Percentiles rank a stretch among this genome's conserved stretches.
phyloP scores from a whole-genome alignment of 2,329 filamentous ascomycete species.

The Harringtonia aguacate region DNA sequence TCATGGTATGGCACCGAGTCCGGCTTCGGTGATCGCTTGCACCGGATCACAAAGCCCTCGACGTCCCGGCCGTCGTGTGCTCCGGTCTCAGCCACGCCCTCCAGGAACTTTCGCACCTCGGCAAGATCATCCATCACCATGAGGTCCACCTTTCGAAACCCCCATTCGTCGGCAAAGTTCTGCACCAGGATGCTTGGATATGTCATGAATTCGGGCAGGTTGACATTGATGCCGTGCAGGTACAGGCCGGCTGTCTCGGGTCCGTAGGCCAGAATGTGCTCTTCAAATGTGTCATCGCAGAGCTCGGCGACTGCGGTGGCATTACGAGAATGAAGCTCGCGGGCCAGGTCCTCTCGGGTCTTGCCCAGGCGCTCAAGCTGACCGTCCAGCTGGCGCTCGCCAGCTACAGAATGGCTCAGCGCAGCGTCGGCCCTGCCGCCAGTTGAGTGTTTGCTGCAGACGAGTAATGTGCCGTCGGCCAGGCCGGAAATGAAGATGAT shows the following conservation, averaged over 20 bases:
- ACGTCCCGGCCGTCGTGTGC: conserved; percentile 86
- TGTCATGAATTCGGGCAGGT: conserved; percentile 83
- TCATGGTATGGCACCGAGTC: conserved; percentile 54
- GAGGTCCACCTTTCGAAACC: conserved; percentile 80
- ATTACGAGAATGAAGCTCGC: conserved; percentile 67
- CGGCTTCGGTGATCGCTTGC: conserved; percentile 52
- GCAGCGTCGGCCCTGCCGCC: conserved; percentile 62
- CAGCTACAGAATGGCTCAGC: conserved; percentile 73
- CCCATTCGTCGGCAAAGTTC: conserved; percentile 83
- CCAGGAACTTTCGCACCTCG: conserved; percentile 69
- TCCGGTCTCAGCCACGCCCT: conserved; percentile 76
- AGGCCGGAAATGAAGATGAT: conserved; percentile 95
- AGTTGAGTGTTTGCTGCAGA: conserved; percentile 99
- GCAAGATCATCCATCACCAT: conserved; percentile 64
- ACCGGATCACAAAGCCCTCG: conserved; percentile 93
- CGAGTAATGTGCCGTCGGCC: conserved; percentile 77
- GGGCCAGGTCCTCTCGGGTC: conserved; percentile 67
- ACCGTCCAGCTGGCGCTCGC: conserved; percentile 69
- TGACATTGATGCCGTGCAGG: conserved; percentile 91
- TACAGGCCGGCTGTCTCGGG: conserved; percentile 81
- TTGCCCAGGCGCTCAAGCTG: conserved; percentile 72
- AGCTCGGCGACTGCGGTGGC: conserved; percentile 92
- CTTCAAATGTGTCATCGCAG: conserved; percentile 92
- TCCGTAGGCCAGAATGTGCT: conserved; percentile 87
- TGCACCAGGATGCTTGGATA: conserved; percentile 78